Percentiles rank a stretch among this genome's conserved stretches.
Conservation (phyloP, 805 yeast species). For the Tetrapisispora nanseiensis region DNA sequence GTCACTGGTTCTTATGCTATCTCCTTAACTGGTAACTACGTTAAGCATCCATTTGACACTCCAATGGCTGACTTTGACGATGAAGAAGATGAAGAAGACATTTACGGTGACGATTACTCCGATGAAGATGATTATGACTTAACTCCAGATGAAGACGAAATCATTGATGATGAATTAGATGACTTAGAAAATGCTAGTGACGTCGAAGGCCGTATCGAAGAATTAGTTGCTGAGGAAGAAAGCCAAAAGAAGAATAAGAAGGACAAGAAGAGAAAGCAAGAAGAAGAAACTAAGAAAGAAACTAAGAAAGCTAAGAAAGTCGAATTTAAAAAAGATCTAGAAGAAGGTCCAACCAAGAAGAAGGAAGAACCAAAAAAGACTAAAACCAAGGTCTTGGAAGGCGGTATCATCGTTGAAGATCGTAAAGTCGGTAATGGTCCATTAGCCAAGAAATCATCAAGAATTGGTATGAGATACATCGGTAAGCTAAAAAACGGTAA, state of each 20-base stretch:
- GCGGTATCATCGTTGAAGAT: constrained; percentile 92
- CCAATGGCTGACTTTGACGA: constrained; percentile 36
- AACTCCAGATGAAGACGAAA: constrained; percentile 42
- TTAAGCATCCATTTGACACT: constrained; percentile 84
- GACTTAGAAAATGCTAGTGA: constrained; percentile 62
- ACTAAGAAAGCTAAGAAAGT: constrained; percentile 56
- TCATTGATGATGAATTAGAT: constrained; percentile 41
- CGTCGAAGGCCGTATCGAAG: constrained; percentile 63
- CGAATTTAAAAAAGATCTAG: constrained; percentile 81
- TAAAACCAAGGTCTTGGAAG: constrained; percentile 72
- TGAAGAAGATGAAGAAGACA: constrained; percentile 37
- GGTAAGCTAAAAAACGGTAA: constrained; percentile 96
- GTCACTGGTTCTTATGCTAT: constrained; percentile 93
- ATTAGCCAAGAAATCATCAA: constrained; percentile 77
- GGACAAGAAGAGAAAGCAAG: constrained; percentile 27
- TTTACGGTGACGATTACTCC: constrained; percentile 39
- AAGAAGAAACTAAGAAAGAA: constrained; percentile 27
- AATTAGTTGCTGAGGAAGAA: constrained; percentile 56
- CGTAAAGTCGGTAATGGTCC: constrained; percentile 83
- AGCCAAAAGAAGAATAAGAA: constrained; percentile 30
- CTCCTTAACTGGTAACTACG: constrained; percentile 88
- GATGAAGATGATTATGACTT: constrained; percentile 33
- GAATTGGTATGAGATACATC: constrained; percentile 92
- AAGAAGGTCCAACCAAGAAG: constrained; percentile 80
- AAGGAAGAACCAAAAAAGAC: constrained; percentile 31